A percentile compares a stretch with the other conserved stretches of the same genome.
These are phyloP conservation scores for Penicillium simplicissimum DNA, from an alignment of 495 filamentous ascomycete genomes.

Conservation along the genomic window DNA sequence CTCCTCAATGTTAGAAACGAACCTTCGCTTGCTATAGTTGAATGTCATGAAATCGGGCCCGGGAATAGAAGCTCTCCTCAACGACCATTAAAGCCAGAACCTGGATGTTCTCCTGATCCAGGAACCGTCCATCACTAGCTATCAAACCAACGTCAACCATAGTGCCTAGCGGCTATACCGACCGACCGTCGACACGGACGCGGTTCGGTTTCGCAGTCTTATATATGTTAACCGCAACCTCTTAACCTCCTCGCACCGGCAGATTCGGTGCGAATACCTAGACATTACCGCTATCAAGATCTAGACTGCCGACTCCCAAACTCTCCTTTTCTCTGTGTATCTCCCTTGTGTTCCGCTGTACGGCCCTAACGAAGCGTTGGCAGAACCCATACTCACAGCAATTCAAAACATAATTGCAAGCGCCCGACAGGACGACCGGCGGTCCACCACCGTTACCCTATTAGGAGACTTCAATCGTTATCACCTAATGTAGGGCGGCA, in stretches of 20 bases:
- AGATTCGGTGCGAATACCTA: conserved; percentile 15
- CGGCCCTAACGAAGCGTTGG: neutral
- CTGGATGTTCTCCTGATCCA: conserved; percentile 33
- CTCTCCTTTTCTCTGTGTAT: neutral
- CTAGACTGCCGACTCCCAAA: neutral
- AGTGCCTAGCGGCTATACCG: neutral
- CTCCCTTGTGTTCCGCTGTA: neutral
- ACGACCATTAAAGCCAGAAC: conserved; percentile 27
- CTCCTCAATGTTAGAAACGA: conserved; percentile 23
- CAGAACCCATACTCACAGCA: neutral
- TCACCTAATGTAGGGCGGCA: conserved; percentile 24
- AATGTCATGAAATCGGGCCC: conserved; percentile 31
- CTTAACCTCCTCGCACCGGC: neutral
- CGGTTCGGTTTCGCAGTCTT: neutral
- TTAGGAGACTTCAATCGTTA: conserved; percentile 30
- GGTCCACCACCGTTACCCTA: conserved; percentile 4
- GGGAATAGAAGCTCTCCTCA: conserved; percentile 35
- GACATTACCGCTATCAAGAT: conserved; percentile 20
- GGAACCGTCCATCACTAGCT: conserved; percentile 18
- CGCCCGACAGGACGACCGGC: neutral
- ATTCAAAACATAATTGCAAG: neutral
- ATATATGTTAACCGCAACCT: neutral
- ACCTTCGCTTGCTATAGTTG: conserved; percentile 30
- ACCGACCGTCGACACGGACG: neutral
- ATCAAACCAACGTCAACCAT: neutral